Evolutionary conservation across 768 basidiomycete species (phyloP).

Genomic region (Pulveroboletus sp.): DNA sequence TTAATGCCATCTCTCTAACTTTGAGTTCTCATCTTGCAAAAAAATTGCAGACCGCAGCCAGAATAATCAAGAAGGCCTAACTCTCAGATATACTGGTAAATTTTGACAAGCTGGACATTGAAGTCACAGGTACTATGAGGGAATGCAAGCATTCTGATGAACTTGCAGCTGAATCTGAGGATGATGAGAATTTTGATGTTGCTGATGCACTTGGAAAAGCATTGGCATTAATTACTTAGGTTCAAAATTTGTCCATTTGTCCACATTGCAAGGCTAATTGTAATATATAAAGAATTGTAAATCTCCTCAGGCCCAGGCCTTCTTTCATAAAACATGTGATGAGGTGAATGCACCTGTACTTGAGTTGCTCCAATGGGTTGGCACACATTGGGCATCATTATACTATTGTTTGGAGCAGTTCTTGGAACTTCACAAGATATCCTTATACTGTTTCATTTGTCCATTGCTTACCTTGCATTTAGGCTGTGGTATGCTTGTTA

Average conservation of each 20-base stretch:
- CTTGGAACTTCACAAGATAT: conserved; percentile 2
- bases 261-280: no score
- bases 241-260: no score
- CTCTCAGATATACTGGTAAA: no score
- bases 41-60: background rate
- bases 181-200: background rate
- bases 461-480: no score
- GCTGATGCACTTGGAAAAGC: background rate
- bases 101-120: no score
- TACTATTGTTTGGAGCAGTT: background rate
- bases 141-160: no score
- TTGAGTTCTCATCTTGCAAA: background rate
- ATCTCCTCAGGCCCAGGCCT: background rate
- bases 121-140: no score
- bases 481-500: no score
- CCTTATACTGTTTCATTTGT: background rate
- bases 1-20: no score
- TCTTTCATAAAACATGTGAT: background rate
- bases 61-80: background rate
- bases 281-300: no score
- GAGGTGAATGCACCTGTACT: background rate
- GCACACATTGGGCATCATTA: background rate
- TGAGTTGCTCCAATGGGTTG: background rate
- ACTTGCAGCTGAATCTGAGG: background rate
- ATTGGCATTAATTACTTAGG: background rate